Evolutionary conservation across 306 rosid species (phyloP), one percentile per base, ranked within the genome.

Genomic region (Abrus pulchellus): DNA sequence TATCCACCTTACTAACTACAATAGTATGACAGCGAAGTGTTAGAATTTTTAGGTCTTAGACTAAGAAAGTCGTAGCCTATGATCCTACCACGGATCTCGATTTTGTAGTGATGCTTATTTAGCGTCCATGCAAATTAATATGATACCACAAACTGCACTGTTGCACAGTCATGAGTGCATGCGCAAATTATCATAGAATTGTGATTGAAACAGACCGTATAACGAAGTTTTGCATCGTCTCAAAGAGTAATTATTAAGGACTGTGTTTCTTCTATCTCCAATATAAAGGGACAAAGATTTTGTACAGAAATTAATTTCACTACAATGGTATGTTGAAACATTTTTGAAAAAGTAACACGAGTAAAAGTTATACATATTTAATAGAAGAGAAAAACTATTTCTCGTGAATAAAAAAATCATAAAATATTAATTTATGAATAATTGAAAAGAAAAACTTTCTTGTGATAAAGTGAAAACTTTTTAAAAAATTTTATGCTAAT

Each of bases 71-170:
- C 85, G 61, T 41, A 66, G 68, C 47, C 53, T 47, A 27, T 64
- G 83, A 30, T 76, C 73, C 85, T 62, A 80, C 79, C 83, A 55
- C 43, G 69, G 54, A 84, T 79, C 70, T 80, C 70, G 48, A 75
- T 43, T 68, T 74, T 80, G 57, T 7, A 38, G 7, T 53, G 50
- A 49, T 64, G 78, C 66, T 43, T 79, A 33, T 14, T 3, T 48
- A 63, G 83, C 83, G 72, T 60, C 83, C 83, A 49, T 70, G 13
- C 66, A 68, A 53, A 14, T 54, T 63, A 59, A 84, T 62, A 47
- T 55, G 34, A 55, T 40, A 41, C 28, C 68, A 49, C 13, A 49
- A 12, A 54, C 50, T 48, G 11, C 68, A 36, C 5, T 48, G 56
- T 73, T 59, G 53, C 70, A 74, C 75, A 54, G 28, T 52, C 52